Evolutionary conservation across 2,329 filamentous ascomycete genomes (phyloP), one percentile per base, ranked within the genome.

Genomic region (Penicillium sp.): DNA sequence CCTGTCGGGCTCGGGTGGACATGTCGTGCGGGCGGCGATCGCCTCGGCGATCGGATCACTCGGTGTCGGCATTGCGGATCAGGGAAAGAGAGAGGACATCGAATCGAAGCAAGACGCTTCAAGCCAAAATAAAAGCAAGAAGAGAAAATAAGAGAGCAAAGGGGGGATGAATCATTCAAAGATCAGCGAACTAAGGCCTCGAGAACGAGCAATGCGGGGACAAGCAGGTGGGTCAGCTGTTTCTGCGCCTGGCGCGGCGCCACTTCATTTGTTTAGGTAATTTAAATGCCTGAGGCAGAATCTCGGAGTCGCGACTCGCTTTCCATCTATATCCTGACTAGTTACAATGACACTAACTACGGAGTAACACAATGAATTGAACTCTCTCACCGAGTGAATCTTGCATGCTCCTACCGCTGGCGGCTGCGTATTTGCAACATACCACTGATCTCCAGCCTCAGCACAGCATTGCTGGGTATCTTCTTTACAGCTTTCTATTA

Each of bases 31-130:
- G 62, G 68, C 64, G 57, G 72, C 69, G 59, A 72, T 61, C 54
- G 68, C 67, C 61, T 71, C 72, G 64, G 65, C 68, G 68, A 72
- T 73, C 63, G 70, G 63, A 66, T 64, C 60, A 65, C 69, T 73
- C 59, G 71, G 72, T 49, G 75, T 78, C 62, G 76, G 77, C 77
- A 79, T 79, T 68, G 65, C 63, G 61, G 64, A 64, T 70, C 54
- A 72, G 57, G 50, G 55, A 55, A 57, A 40, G 33, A 55, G 57
- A 59, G 59, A 59, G 63, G 59, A 66, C 67, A 72, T 70, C 60
- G 66, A 67, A 62, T 59, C 59, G 46, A 52, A 56, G 42, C 42
- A 45, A 46, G 42, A 50, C 28, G 46, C 50, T 31, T 41, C 49
- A 40, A 46, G 55, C 16, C 45, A 36, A 53, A 50, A 49, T 36